Conservation (phyloP, 1,139 yeast genomes). For the Yamadazyma buinensis region DNA sequence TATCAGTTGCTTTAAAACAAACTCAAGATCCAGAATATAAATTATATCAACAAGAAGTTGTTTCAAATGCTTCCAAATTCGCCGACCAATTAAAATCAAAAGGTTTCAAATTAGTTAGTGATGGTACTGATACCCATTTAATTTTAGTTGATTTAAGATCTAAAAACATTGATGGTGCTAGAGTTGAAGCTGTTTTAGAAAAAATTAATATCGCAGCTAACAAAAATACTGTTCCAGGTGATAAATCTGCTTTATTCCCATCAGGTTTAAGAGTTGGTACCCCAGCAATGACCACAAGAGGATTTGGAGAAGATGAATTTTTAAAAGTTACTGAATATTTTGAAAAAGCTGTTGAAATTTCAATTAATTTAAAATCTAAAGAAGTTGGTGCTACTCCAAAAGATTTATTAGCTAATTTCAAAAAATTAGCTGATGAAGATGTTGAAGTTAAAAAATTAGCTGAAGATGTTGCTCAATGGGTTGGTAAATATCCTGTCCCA, state of each 20-base stretch:
- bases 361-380: slow-evolving; percentile 54
- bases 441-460: slow-evolving; percentile 54
- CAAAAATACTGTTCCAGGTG: slow-evolving; percentile 96
- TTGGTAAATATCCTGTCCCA: slow-evolving; percentile 69
- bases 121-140: slow-evolving; percentile 94
- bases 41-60: slow-evolving; percentile 78
- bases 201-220: slow-evolving; percentile 89
- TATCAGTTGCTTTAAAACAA: slow-evolving; percentile 92
- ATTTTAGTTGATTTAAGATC: slow-evolving; percentile 81
- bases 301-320: slow-evolving; percentile 77
- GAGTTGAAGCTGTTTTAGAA: slow-evolving; percentile 89
- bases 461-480: slow-evolving; percentile 64
- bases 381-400: slow-evolving; percentile 61
- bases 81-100: slow-evolving; percentile 63
- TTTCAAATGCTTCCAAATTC: slow-evolving; percentile 73
- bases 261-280: slow-evolving; percentile 96
- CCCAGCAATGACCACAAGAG: slow-evolving; percentile 98
- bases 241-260: slow-evolving; percentile 90
- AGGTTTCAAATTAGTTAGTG: slow-evolving; percentile 80
- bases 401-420: slow-evolving; percentile 63
- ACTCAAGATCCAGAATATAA: slow-evolving; percentile 82
- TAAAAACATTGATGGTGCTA: slow-evolving; percentile 89
- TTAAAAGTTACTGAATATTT: slow-evolving; percentile 74
- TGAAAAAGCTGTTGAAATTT: slow-evolving; percentile 69
- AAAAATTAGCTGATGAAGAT: slow-evolving; percentile 57